Conservation (phyloP, 192 early-diverging fungal genomes). For the Backusella psychrophila region DNA sequence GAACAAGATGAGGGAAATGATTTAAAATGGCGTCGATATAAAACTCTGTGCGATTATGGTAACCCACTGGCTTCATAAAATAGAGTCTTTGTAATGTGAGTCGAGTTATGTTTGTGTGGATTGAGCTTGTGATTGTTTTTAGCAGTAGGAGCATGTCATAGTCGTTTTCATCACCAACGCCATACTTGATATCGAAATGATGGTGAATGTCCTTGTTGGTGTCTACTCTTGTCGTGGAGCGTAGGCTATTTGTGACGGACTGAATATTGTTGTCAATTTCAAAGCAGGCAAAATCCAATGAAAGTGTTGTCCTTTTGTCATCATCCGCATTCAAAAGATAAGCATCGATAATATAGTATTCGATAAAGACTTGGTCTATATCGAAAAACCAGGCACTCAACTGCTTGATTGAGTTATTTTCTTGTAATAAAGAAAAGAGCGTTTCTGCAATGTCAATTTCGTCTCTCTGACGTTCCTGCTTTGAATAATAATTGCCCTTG, state of each 20-base stretch:
- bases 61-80: background rate
- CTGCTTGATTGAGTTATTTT: background rate
- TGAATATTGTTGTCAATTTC: background rate
- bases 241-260: background rate
- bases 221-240: background rate
- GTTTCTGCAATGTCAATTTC: background rate
- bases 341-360: background rate
- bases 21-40: background rate
- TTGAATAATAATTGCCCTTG: background rate
- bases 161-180: background rate
- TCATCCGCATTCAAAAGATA: background rate
- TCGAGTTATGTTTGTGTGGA: background rate
- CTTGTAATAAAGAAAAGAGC: background rate
- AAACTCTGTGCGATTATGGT: background rate
- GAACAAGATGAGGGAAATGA: background rate
- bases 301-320: background rate
- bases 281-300: background rate
- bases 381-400: background rate
- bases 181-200: background rate
- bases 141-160: background rate
- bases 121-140: background rate
- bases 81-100: background rate
- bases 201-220: background rate
- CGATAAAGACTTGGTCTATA: background rate
- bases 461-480: background rate